These are phyloP conservation scores for Beta corolliflora DNA, from an alignment of 179 eudicot genomes.

Conservation along the genomic window DNA sequence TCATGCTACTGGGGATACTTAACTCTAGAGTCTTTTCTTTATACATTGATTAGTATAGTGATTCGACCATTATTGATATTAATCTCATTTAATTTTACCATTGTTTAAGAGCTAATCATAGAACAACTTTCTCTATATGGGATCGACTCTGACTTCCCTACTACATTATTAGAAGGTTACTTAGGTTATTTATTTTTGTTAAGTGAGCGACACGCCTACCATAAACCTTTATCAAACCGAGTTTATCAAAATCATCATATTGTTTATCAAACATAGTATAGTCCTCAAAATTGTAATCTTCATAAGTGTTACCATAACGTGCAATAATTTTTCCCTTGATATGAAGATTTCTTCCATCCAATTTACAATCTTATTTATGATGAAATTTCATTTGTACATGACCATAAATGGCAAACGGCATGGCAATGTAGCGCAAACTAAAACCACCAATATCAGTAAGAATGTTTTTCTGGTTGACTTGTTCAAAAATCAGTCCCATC, in stretches of 20 bases:
- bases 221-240: no score
- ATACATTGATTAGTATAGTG: no score
- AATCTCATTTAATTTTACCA: no score
- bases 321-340: not conserved
- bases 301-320: not conserved
- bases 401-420: not conserved
- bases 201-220: no score
- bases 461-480: not conserved
- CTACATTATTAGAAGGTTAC: no score
- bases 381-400: not conserved
- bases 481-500: not conserved
- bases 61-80: no score
- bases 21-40: no score
- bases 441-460: not conserved
- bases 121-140: no score
- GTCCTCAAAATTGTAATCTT: not conserved
- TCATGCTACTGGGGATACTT: no score
- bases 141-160: no score
- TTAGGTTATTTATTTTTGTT: not conserved
- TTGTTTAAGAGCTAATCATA: no score
- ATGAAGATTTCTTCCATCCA: not conserved
- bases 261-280: not conserved
- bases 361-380: not conserved
- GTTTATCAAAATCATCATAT: not conserved
- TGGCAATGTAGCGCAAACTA: not conserved